Evolutionary conservation across 192 early-diverging fungal genomes (phyloP).

Genomic region (Backusella mclennaniae): DNA sequence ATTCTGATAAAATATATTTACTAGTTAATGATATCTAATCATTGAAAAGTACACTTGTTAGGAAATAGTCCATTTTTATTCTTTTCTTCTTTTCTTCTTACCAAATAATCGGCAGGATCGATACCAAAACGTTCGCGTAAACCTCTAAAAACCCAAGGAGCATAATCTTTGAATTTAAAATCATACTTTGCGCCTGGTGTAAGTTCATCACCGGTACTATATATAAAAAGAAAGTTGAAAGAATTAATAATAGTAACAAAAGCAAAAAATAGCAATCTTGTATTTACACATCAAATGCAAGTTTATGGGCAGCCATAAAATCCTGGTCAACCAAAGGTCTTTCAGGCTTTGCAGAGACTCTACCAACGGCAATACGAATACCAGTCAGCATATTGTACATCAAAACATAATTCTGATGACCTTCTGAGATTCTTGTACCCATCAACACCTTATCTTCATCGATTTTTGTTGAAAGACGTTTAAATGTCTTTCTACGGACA

Average conservation of each 20-base stretch:
- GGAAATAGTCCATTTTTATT: too few species aligned
- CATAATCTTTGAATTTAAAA: constrained; percentile 99
- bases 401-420: constrained; percentile 89
- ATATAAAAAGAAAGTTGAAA: background rate
- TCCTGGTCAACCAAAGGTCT: constrained; percentile 73
- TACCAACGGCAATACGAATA: constrained; percentile 84
- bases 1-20: constrained; percentile 96
- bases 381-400: constrained; percentile 99
- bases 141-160: constrained; percentile 94
- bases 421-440: constrained; percentile 87
- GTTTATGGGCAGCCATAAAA: constrained; percentile 86
- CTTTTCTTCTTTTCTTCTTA: constrained; percentile 24
- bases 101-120: constrained; percentile 91
- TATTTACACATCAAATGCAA: constrained; percentile 90
- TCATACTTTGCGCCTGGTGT: constrained; percentile 93
- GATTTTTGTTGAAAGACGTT: constrained; percentile 18
- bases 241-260: background rate
- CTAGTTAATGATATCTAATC: constrained; percentile 83
- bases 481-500: constrained; percentile 16
- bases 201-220: constrained; percentile 86
- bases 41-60: background rate
- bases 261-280: background rate
- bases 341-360: constrained; percentile 81
- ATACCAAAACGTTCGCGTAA: constrained; percentile 87
- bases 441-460: constrained; percentile 48